A percentile compares a stretch with the other conserved stretches of the same genome.
phyloP scores from a whole-genome alignment of 345 rosid species.

The Hirschfeldia incana region DNA sequence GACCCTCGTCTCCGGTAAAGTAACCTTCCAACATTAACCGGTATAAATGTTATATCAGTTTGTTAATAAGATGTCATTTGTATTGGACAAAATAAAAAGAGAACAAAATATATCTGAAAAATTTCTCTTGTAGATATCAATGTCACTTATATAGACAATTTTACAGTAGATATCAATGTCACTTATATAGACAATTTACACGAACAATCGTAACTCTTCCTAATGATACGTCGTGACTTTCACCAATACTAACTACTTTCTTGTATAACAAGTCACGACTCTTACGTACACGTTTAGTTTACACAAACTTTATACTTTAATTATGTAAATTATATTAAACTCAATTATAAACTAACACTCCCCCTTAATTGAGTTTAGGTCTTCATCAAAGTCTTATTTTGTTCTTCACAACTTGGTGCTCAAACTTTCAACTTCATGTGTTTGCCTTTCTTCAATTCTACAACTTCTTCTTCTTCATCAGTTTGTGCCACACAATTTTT shows the following conservation, averaged over 20 bases:
- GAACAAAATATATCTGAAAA: too few species aligned
- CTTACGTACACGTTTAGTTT: too few species aligned
- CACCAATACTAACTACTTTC: too few species aligned
- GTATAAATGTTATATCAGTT: not conserved
- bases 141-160: too few species aligned
- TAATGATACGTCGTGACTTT: too few species aligned
- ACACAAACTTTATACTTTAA: not conserved
- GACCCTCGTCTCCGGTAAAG: slow-evolving; percentile 71
- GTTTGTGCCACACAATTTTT: not conserved
- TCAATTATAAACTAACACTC: not conserved
- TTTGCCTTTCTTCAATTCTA: not conserved
- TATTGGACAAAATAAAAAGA: too few species aligned
- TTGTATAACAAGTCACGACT: too few species aligned
- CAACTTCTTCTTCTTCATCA: not conserved
- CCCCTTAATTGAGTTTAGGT: not conserved
- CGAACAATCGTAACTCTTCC: too few species aligned
- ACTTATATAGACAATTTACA: too few species aligned
- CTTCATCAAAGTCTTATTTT: not conserved
- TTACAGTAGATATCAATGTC: too few species aligned
- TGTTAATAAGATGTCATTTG: not conserved
- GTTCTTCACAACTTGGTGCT: not conserved
- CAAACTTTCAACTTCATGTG: not conserved
- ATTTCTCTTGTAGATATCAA: too few species aligned
- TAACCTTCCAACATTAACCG: not conserved
- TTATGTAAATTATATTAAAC: not conserved